These are phyloP conservation scores for Sicyos baderoa DNA, from an alignment of 306 rosid genomes.

Conservation along the genomic window DNA sequence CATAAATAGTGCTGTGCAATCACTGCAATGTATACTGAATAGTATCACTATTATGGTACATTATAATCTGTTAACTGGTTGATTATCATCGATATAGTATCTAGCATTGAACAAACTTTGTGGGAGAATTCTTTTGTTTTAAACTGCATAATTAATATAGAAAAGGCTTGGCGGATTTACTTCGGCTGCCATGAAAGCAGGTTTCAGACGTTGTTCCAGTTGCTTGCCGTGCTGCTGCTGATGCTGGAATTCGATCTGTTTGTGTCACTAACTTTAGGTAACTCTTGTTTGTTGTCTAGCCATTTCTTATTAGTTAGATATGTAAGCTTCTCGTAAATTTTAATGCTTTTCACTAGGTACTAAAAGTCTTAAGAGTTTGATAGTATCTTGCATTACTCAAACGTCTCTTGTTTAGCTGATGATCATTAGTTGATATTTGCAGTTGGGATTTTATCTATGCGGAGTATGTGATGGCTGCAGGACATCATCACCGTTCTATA, in stretches of 20 bases:
- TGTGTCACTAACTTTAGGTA: constrained; percentile 96
- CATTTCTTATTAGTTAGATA: background rate
- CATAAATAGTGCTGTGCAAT: background rate
- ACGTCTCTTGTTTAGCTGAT: background rate
- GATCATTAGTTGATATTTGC: constrained; percentile 22
- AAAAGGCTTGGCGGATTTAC: constrained; percentile 5
- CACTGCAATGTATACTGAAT: background rate
- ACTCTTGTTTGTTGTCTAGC: background rate
- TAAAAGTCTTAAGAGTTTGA: background rate
- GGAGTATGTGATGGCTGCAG: constrained; percentile 98
- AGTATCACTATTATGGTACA: background rate
- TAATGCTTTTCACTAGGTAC: background rate
- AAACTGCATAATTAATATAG: background rate
- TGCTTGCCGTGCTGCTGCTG: constrained; percentile 97
- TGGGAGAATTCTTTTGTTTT: background rate
- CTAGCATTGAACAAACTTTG: background rate
- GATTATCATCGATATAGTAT: background rate
- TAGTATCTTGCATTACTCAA: background rate
- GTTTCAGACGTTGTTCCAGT: constrained; percentile 97
- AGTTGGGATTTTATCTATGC: constrained; percentile 99
- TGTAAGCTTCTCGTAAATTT: background rate
- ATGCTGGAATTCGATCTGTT: constrained; percentile 95
- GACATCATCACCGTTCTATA: constrained; percentile 77
- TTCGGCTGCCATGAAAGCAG: constrained; percentile 34
- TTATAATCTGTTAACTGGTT: background rate